Evolutionary conservation across 2,329 filamentous ascomycete species (phyloP).

Genomic region (Fusarium subglutinans): DNA sequence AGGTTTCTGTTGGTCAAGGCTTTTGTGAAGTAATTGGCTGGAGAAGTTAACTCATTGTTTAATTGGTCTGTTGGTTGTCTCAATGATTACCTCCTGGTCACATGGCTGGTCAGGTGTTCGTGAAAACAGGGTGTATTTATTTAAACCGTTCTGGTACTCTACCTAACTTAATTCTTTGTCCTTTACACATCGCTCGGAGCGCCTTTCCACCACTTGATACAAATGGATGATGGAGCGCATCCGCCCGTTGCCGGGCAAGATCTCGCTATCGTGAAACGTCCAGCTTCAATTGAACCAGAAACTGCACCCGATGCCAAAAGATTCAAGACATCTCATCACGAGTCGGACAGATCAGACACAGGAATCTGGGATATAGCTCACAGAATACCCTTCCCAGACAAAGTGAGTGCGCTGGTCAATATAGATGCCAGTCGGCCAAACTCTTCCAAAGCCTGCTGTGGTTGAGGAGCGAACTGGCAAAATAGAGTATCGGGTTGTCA

Average conservation of each 20-base stretch:
- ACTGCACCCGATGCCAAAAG: not conserved
- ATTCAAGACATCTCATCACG: not conserved
- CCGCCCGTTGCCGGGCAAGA: not conserved
- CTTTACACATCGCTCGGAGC: not conserved
- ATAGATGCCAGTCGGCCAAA: slow-evolving; percentile 44
- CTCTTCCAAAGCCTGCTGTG: slow-evolving; percentile 73
- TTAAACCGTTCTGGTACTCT: not conserved
- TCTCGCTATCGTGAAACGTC: not conserved
- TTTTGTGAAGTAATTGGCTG: not conserved
- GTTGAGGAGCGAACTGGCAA: slow-evolving; percentile 92
- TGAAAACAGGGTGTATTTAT: not conserved
- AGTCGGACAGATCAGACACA: not conserved
- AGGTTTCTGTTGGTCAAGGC: not conserved
- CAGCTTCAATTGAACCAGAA: not conserved
- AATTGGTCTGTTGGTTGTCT: not conserved
- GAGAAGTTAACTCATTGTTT: not conserved
- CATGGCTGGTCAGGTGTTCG: not conserved
- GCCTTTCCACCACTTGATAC: not conserved
- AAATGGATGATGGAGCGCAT: not conserved
- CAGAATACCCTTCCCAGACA: slow-evolving; percentile 80
- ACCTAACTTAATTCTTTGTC: not conserved
- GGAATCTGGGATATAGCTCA: not conserved
- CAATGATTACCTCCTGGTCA: not conserved
- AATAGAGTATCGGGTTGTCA: slow-evolving; percentile 97
- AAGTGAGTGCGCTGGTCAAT: slow-evolving; percentile 54